Conservation (phyloP, 148 eudicot species). For the Camellia japonica region DNA sequence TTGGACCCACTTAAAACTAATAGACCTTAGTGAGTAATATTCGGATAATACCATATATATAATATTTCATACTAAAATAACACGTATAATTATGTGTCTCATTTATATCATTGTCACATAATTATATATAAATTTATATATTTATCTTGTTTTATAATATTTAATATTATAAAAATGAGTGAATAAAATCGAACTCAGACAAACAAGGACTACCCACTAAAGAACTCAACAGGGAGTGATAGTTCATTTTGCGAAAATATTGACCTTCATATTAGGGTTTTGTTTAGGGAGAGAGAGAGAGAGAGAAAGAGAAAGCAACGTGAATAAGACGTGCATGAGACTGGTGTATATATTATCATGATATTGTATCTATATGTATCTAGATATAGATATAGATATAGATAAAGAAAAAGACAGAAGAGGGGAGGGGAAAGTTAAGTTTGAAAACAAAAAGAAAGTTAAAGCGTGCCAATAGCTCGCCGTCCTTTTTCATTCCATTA, state of each 20-base stretch:
- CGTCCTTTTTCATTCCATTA: constrained; percentile 25
- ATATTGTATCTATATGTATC: background rate
- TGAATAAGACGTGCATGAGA: constrained; percentile 50
- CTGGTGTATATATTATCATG: background rate
- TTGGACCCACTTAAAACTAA: too few species aligned
- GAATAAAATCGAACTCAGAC: too few species aligned
- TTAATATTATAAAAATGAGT: too few species aligned
- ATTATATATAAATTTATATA: too few species aligned
- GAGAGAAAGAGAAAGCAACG: constrained; percentile 17
- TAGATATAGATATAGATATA: background rate
- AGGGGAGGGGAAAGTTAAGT: too few species aligned
- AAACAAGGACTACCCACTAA: too few species aligned
- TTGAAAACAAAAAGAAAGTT: background rate
- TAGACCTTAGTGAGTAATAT: too few species aligned
- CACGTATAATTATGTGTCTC: too few species aligned
- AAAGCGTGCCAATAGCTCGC: constrained; percentile 27
- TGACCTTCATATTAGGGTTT: constrained; percentile 22
- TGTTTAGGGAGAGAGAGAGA: constrained; percentile 9
- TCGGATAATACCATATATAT: too few species aligned
- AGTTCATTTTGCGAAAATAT: constrained; percentile 17
- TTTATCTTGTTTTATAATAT: too few species aligned
- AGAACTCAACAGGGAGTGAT: background rate
- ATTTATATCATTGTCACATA: too few species aligned
- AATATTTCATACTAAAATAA: too few species aligned
- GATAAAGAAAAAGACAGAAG: background rate